A percentile compares a stretch with the other conserved stretches of the same genome.
These are phyloP conservation scores for Pichia nakasei DNA, from an alignment of 805 yeast genomes.

Conservation along the genomic window DNA sequence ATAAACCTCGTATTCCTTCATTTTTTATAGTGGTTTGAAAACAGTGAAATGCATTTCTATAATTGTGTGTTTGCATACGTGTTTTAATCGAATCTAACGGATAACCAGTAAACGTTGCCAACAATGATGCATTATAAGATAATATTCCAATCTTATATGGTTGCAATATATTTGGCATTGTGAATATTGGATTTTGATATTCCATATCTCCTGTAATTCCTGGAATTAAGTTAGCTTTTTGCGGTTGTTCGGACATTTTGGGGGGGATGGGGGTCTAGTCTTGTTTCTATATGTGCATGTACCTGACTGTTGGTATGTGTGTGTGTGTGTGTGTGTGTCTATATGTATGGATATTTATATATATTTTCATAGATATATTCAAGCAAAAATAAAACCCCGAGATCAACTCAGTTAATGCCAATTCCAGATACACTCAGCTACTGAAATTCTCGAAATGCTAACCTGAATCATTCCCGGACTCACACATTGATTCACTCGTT, in stretches of 20 bases:
- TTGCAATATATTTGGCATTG: conserved; percentile 38
- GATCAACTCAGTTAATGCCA: too few relatives aligned
- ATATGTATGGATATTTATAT: too few relatives aligned
- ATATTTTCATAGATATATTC: too few relatives aligned
- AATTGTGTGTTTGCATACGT: conserved; percentile 72
- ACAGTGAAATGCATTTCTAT: conserved; percentile 49
- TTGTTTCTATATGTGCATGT: not conserved
- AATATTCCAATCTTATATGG: conserved; percentile 51
- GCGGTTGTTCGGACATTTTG: not conserved
- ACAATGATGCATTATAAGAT: conserved; percentile 56
- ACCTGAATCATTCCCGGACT: too few relatives aligned
- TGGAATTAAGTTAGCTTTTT: conserved; percentile 22
- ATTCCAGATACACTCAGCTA: too few relatives aligned
- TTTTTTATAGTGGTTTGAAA: conserved; percentile 40
- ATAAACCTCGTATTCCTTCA: conserved; percentile 67
- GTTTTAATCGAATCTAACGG: conserved; percentile 86
- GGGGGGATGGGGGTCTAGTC: not conserved
- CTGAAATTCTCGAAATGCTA: too few relatives aligned
- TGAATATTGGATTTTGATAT: conserved; percentile 35
- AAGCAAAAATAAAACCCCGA: too few relatives aligned
- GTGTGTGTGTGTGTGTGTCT: too few relatives aligned
- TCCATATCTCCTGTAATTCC: conserved; percentile 53
- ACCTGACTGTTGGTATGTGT: not conserved
- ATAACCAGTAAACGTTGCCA: conserved; percentile 64
- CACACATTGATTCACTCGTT: too few relatives aligned